phyloP scores from a whole-genome alignment of 2,329 filamentous ascomycete genomes.

The Chalaropsis thielavioides region DNA sequence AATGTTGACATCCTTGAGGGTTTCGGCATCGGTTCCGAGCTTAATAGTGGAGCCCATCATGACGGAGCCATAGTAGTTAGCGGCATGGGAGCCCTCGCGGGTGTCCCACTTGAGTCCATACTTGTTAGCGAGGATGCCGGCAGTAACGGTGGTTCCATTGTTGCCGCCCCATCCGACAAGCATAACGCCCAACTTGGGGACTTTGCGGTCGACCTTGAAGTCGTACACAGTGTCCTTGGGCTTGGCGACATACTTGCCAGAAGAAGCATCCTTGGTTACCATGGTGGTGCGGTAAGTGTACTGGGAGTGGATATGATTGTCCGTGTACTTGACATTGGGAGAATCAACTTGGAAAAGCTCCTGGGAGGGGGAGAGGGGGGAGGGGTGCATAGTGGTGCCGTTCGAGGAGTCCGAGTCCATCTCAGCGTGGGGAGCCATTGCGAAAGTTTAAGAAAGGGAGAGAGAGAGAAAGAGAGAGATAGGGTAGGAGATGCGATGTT shows the following conservation, averaged over 20 bases:
- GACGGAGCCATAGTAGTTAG: conserved; percentile 97
- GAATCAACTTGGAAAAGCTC: conserved; percentile 77
- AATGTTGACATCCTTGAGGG: conserved; percentile 82
- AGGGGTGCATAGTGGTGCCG: conserved; percentile 24
- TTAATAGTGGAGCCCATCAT: conserved; percentile 97
- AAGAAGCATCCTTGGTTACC: conserved; percentile 48
- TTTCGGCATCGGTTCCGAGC: conserved; percentile 75
- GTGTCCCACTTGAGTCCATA: conserved; percentile 81
- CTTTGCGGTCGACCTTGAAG: conserved; percentile 91
- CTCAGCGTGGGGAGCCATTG: conserved; percentile 88
- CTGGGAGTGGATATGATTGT: conserved; percentile 75
- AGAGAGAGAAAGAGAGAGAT: conserved; percentile 3
- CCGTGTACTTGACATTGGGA: conserved; percentile 83
- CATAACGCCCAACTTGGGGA: conserved; percentile 93
- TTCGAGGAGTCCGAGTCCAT: conserved; percentile 40
- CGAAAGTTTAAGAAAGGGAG: conserved; percentile 15
- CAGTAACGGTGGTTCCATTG: conserved; percentile 94
- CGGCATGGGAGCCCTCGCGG: conserved; percentile 66
- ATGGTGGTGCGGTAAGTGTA: conserved; percentile 94
- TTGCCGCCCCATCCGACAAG: conserved; percentile 96
- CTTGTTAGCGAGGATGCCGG: conserved; percentile 92
- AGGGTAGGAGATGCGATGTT: too few relatives aligned
- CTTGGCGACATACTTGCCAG: conserved; percentile 67
- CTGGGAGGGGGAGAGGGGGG: conserved; percentile 28
- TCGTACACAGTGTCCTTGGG: conserved; percentile 85